phyloP scores from a whole-genome alignment of 352 stramenopile species.

The Phytophthora hybrid region DNA sequence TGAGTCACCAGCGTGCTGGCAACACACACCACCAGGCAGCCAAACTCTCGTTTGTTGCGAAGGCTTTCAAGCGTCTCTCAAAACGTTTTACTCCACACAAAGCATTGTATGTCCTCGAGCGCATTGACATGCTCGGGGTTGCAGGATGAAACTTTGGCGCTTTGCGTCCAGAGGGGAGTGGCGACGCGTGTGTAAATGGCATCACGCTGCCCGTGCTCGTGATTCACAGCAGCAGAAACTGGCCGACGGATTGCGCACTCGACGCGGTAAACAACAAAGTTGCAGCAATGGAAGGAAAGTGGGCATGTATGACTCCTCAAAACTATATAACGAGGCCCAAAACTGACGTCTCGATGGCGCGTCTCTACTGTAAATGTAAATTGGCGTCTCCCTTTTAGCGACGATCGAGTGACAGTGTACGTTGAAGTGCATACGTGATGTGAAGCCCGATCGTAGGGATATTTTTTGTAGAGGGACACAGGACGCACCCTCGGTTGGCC shows the following conservation, averaged over 20 bases:
- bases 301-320: no score
- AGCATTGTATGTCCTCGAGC: not conserved
- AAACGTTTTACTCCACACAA: slow-evolving; percentile 6
- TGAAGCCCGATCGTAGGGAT: slow-evolving; percentile 31
- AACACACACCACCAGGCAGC: no score
- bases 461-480: slow-evolving; percentile 32
- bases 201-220: slow-evolving; percentile 9
- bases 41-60: not conserved
- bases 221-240: slow-evolving; percentile 23
- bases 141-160: slow-evolving; percentile 28
- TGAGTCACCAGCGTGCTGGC: no score
- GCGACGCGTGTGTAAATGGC: slow-evolving; percentile 14
- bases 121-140: slow-evolving; percentile 33
- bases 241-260: slow-evolving; percentile 27
- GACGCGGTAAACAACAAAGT: not conserved
- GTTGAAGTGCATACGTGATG: slow-evolving; percentile 34
- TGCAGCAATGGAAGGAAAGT: no score
- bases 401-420: slow-evolving; percentile 29
- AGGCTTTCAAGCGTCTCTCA: not conserved
- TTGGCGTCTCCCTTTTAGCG: slow-evolving; percentile 25
- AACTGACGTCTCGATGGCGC: no score
- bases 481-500: slow-evolving; percentile 11
- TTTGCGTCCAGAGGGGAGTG: slow-evolving; percentile 33
- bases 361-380: slow-evolving; percentile 7
- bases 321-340: no score